Percentiles rank a stretch among this genome's conserved stretches.
Conservation (phyloP, 192 early-diverging fungal genomes). For the Umbelopsis isabellina region DNA sequence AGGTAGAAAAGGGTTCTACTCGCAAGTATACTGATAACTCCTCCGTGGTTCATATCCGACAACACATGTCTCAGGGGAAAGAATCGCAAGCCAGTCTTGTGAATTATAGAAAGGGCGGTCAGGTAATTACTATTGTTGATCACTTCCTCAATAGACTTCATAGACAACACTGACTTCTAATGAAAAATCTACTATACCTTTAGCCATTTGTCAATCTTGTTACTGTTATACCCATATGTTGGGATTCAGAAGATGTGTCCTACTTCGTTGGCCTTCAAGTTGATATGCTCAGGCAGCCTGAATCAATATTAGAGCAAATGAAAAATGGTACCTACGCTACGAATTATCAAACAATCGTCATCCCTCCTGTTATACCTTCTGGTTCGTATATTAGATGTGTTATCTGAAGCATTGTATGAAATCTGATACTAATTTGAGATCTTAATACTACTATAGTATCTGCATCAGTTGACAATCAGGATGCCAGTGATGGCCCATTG, state of each 20-base stretch:
- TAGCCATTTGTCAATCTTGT: slow-evolving; percentile 71
- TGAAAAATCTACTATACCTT: not conserved
- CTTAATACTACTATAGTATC: not conserved
- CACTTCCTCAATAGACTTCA: not conserved
- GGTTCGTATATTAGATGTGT: not conserved
- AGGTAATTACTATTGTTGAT: slow-evolving; percentile 37
- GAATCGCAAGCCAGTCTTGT: slow-evolving; percentile 70
- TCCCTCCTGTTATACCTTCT: slow-evolving; percentile 40
- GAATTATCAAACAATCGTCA: slow-evolving; percentile 49
- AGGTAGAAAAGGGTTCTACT: slow-evolving; percentile 49
- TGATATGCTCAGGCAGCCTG: slow-evolving; percentile 72
- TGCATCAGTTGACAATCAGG: not conserved
- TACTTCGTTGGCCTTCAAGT: slow-evolving; percentile 72
- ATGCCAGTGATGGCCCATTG: slow-evolving; percentile 6
- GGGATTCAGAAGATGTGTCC: slow-evolving; percentile 53
- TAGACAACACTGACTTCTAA: no score
- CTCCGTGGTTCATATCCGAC: slow-evolving; percentile 57
- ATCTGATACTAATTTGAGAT: not conserved
- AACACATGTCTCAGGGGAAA: slow-evolving; percentile 48
- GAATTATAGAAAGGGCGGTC: slow-evolving; percentile 70
- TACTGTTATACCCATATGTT: slow-evolving; percentile 62
- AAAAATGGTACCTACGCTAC: slow-evolving; percentile 60
- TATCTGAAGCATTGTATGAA: no score
- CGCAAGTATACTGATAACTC: slow-evolving; percentile 61
- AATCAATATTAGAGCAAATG: slow-evolving; percentile 66